phyloP scores from a whole-genome alignment of 169 alveolate genomes.

The Plasmodium malariae region DNA sequence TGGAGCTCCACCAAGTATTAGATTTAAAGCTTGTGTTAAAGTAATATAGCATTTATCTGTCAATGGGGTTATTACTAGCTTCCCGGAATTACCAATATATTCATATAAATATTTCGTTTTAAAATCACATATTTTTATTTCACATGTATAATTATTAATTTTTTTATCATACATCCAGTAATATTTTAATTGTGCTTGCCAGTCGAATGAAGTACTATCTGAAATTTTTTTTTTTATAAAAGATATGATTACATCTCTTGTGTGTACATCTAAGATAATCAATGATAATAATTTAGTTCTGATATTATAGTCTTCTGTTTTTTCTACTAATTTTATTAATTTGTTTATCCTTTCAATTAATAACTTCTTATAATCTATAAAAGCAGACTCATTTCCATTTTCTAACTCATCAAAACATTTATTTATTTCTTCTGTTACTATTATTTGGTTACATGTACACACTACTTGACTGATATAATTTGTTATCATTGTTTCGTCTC shows the following conservation, averaged over 20 bases:
- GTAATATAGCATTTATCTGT: slow-evolving; percentile 97
- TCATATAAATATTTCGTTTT: slow-evolving; percentile 94
- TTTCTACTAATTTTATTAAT: slow-evolving; percentile 94
- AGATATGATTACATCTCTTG: slow-evolving; percentile 96
- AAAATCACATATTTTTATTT: slow-evolving; percentile 95
- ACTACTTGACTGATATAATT: slow-evolving; percentile 96
- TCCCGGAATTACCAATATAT: slow-evolving; percentile 96
- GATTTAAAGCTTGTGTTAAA: slow-evolving; percentile 94
- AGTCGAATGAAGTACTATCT: slow-evolving; percentile 92
- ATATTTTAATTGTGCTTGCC: slow-evolving; percentile 97
- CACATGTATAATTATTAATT: slow-evolving; percentile 88
- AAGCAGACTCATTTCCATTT: slow-evolving; percentile 97
- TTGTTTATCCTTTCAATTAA: slow-evolving; percentile 93
- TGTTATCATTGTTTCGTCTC: slow-evolving; percentile 93
- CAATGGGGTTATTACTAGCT: slow-evolving; percentile 96
- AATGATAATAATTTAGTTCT: slow-evolving; percentile 94
- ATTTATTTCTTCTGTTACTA: slow-evolving; percentile 97
- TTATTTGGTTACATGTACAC: slow-evolving; percentile 93
- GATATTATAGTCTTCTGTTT: slow-evolving; percentile 78
- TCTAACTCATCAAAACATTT: slow-evolving; percentile 95
- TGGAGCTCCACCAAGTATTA: slow-evolving; percentile 96
- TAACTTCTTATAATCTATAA: slow-evolving; percentile 94
- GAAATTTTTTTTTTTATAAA: slow-evolving; percentile 92
- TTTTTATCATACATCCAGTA: slow-evolving; percentile 87
- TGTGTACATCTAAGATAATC: slow-evolving; percentile 97